phyloP scores from a whole-genome alignment of 139 green algal species.

The Gonium pectorale region DNA sequence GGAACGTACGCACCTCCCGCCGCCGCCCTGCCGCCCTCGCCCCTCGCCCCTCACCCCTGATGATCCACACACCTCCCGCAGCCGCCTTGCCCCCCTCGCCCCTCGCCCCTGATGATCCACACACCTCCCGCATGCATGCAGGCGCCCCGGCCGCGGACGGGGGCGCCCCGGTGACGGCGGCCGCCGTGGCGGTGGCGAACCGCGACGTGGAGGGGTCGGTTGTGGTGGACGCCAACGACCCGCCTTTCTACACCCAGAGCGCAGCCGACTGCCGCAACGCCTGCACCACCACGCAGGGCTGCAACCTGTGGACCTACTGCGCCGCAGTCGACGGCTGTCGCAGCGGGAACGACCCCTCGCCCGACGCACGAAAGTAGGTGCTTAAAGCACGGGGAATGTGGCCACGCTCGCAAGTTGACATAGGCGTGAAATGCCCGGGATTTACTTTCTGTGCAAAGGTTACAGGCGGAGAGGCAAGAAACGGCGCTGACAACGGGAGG shows the following conservation, averaged over 20 bases:
- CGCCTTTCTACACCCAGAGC: background rate
- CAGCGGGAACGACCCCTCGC: background rate
- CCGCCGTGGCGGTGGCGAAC: constrained; percentile 17
- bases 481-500: background rate
- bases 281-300: constrained; percentile 7
- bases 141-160: too few species aligned
- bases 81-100: too few species aligned
- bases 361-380: background rate
- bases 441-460: background rate
- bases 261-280: background rate
- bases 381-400: background rate
- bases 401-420: background rate
- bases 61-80: too few species aligned
- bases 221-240: background rate
- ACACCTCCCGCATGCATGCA: too few species aligned
- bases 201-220: constrained; percentile 13
- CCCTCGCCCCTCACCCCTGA: too few species aligned
- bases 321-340: constrained; percentile 3
- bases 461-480: background rate
- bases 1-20: too few species aligned
- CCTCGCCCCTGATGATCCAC: too few species aligned
- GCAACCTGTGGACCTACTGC: constrained; percentile 38
- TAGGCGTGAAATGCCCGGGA: background rate
- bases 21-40: too few species aligned
- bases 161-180: background rate